A percentile compares a stretch with the other conserved stretches of the same genome.
Conservation (phyloP, 371 early-diverging fungal species). For the Actinomucor elegans region DNA sequence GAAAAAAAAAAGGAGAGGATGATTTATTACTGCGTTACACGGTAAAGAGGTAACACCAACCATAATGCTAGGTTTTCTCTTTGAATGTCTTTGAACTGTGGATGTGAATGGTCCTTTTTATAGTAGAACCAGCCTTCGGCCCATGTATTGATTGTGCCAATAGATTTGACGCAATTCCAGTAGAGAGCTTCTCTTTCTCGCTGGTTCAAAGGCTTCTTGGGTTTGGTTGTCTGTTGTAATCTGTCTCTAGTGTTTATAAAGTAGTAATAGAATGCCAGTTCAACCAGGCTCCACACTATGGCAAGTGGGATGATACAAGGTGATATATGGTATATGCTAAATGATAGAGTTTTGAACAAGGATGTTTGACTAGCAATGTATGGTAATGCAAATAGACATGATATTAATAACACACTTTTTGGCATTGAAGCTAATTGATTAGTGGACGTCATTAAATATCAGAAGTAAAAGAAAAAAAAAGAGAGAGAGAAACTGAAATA, state of each 20-base stretch:
- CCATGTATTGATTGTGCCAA: slow-evolving; percentile 44
- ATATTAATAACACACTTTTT: not conserved
- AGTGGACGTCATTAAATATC: not conserved
- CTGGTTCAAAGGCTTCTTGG: slow-evolving; percentile 14
- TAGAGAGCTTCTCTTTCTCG: slow-evolving; percentile 36
- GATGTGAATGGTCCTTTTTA: slow-evolving; percentile 30
- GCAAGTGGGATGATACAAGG: not conserved
- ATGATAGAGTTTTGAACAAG: not conserved
- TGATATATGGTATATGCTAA: not conserved
- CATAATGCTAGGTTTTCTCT: slow-evolving; percentile 51
- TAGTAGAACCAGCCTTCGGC: slow-evolving; percentile 54
- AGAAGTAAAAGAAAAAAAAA: not conserved
- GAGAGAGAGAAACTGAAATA: not conserved
- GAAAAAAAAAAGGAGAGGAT: not conserved
- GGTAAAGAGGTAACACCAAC: no score
- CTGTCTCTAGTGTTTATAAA: slow-evolving; percentile 26
- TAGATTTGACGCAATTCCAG: slow-evolving; percentile 44
- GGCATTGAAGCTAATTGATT: not conserved
- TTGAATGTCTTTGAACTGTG: slow-evolving; percentile 42
- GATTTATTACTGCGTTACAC: no score
- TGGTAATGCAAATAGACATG: not conserved
- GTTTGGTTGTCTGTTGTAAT: slow-evolving; percentile 28
- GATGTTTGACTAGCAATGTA: not conserved
- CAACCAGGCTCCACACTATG: slow-evolving; percentile 37
- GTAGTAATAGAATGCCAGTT: slow-evolving; percentile 45